These are phyloP conservation scores for Kernera saxatilis DNA, from an alignment of 345 rosid genomes.

Conservation along the genomic window DNA sequence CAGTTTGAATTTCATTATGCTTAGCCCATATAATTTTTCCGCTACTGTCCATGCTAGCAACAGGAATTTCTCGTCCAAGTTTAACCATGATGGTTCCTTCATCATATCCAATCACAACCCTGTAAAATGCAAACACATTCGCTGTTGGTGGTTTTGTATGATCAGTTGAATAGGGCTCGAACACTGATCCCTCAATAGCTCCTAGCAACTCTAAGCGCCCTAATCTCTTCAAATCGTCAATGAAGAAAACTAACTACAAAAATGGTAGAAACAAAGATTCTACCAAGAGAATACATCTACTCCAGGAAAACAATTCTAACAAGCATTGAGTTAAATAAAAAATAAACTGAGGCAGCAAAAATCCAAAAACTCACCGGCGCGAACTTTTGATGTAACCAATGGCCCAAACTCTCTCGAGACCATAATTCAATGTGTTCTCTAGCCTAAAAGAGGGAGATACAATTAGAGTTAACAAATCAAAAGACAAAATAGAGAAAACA, in stretches of 20 bases:
- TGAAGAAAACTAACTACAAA: neutral
- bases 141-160: neutral
- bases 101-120: slow-evolving; percentile 96
- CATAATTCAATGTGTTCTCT: slow-evolving; percentile 63
- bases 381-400: slow-evolving; percentile 77
- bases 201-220: neutral
- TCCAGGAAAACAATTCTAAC: neutral
- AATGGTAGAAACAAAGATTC: neutral
- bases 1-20: slow-evolving; percentile 99
- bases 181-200: neutral
- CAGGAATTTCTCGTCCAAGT: slow-evolving; percentile 96
- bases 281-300: neutral
- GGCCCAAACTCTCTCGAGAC: slow-evolving; percentile 98
- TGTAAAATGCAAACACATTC: slow-evolving; percentile 31
- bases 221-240: neutral
- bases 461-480: neutral
- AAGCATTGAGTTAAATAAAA: neutral
- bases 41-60: slow-evolving; percentile 99
- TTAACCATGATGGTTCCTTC: slow-evolving; percentile 99
- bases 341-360: neutral
- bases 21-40: slow-evolving; percentile 99
- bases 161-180: neutral
- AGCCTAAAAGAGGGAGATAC: slow-evolving; percentile 52
- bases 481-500: neutral
- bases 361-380: slow-evolving; percentile 56